A percentile compares a stretch with the other conserved stretches of the same genome.
These are phyloP conservation scores for Fagopyrum tataricum DNA, from an alignment of 148 eudicot genomes.

Conservation along the genomic window DNA sequence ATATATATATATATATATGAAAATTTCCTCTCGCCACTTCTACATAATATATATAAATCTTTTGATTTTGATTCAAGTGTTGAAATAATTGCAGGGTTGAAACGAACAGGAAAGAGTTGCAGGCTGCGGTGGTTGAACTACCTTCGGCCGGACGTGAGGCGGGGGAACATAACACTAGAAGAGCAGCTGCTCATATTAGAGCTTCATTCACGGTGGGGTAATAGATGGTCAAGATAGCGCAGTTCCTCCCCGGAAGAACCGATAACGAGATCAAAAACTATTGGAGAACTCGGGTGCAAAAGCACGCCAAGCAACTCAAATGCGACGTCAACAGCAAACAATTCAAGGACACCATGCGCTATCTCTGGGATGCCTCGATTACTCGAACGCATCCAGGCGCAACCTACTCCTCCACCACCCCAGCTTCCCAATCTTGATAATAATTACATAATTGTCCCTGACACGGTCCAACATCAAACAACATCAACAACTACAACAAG, in stretches of 20 bases:
- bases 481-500: no score
- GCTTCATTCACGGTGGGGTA: constrained; percentile 96
- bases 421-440: no score
- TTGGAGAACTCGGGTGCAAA: constrained; percentile 48
- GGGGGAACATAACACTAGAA: constrained; percentile 84
- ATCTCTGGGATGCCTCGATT: constrained; percentile 45
- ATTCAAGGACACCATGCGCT: constrained; percentile 43
- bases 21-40: no score
- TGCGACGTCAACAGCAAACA: constrained; percentile 52
- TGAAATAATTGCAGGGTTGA: constrained; percentile 37
- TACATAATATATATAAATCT: no score
- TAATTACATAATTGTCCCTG: no score
- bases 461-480: no score
- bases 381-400: constrained; percentile 71
- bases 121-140: constrained; percentile 86
- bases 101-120: constrained; percentile 91
- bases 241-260: constrained; percentile 45
- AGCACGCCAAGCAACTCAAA: constrained; percentile 53
- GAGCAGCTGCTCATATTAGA: constrained; percentile 88
- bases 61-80: no score
- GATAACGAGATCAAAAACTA: constrained; percentile 22
- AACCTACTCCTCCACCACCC: constrained; percentile 19
- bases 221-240: constrained; percentile 62
- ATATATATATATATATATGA: no score
- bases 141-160: constrained; percentile 86